Percentiles rank a stretch among this genome's conserved stretches.
Evolutionary conservation across 2,329 filamentous ascomycete genomes (phyloP).

Genomic region (Colletotrichum gloeosporioides): DNA sequence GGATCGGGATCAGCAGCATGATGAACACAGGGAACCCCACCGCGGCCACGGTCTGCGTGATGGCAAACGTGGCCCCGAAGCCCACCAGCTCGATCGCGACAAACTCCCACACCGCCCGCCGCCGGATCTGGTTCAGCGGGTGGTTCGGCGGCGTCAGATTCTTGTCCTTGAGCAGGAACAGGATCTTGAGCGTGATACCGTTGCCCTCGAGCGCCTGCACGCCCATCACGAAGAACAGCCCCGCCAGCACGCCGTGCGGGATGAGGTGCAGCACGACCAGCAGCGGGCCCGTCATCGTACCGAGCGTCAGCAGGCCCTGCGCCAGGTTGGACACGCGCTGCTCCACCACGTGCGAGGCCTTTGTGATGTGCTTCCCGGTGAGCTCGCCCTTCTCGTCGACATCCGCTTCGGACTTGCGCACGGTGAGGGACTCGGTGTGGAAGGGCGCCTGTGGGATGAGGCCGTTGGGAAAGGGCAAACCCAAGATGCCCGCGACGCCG

Average conservation of each 20-base stretch:
- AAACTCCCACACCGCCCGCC: conserved; percentile 73
- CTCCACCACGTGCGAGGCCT: conserved; percentile 71
- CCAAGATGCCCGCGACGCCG: conserved; percentile 75
- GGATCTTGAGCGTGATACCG: conserved; percentile 76
- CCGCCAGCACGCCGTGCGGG: conserved; percentile 79
- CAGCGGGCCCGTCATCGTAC: conserved; percentile 79
- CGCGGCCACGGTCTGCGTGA: conserved; percentile 82
- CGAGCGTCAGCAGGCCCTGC: conserved; percentile 78
- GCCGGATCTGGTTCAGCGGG: conserved; percentile 69
- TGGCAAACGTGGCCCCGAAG: conserved; percentile 81
- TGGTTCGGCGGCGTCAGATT: conserved; percentile 64
- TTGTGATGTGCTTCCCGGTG: conserved; percentile 61
- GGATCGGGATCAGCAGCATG: conserved; percentile 69
- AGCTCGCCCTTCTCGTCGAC: conserved; percentile 57
- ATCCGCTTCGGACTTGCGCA: conserved; percentile 57
- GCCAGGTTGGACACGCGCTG: conserved; percentile 81
- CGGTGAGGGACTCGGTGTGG: conserved; percentile 80
- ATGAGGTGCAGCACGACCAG: conserved; percentile 78
- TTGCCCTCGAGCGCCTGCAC: conserved; percentile 78
- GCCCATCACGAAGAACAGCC: conserved; percentile 86
- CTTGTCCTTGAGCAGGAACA: conserved; percentile 72
- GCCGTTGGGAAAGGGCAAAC: conserved; percentile 82
- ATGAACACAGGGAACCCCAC: conserved; percentile 83
- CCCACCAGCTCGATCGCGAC: conserved; percentile 71
- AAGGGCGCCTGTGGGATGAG: conserved; percentile 86